Base-by-base conservation (phyloP, 2,329 filamentous ascomycete species). In the Colletotrichum sp. region DNA sequence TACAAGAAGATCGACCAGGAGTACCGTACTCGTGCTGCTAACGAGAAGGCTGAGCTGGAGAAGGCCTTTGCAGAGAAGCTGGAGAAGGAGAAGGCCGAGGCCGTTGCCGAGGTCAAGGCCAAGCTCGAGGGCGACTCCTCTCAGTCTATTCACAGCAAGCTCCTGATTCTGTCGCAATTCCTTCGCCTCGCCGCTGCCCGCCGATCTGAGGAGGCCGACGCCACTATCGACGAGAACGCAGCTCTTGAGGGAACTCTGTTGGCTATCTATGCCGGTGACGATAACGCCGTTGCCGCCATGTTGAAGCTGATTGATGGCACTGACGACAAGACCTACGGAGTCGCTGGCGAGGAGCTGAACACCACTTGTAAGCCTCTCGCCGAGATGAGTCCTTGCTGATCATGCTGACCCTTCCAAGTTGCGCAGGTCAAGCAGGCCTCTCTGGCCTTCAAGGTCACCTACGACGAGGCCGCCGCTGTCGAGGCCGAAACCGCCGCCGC, bases 181-280 rank as follows among this genome's bases (percentile, higher is more conserved):
- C 87, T 97, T 78, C 92, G 94, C 79, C 90, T 96, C 48, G 95
- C 95, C 75, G 95, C 95, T 74, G 93, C 94, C 80, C 92, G 95
- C 79, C 91, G 94, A 80, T 89, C 92, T 24, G 93, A 95, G 81
- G 94, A 94, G 78, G 90, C 88, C 71, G 90, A 94, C 79, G 89
- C 91, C 64, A 85, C 88, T 55, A 84, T 90, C 7, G 94, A 96
- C 73, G 94, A 96, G 86, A 95, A 93, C 84, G 92, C 93, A 84
- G 95, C 94, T 43, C 92, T 97, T 75, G 95, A 98, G 85, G 94
- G 94, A 68, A 92, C 95, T 38, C 88, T 98, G 74, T 88, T 96
- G 63, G 90, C 93, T 76, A 93, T 97, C 36, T 97, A 98, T 85
- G 92, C 92, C 61, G 95, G 95, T 63, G 94, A 96, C 80, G 91